Percentiles rank a stretch among this genome's conserved stretches.
Conservation (phyloP, 768 basidiomycete genomes). For the Leucosporidium yakuticum region DNA sequence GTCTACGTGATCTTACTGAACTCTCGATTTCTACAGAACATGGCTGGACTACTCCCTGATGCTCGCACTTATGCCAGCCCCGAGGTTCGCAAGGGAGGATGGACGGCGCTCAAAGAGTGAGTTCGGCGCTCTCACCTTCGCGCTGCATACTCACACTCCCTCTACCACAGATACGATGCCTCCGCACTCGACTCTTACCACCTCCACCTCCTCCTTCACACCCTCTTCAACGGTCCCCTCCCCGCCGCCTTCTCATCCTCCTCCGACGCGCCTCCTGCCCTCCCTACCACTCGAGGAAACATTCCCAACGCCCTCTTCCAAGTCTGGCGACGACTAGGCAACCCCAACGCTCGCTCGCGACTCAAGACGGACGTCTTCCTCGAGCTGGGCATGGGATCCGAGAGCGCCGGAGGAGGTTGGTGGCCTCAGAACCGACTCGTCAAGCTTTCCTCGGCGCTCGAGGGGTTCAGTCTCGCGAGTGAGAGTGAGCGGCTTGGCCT, state of each 20-base stretch:
- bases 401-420: conserved; percentile 58
- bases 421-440: conserved; percentile 76
- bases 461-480: conserved; percentile 70
- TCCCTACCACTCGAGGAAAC: conserved; percentile 63
- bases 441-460: conserved; percentile 74
- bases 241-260: conserved; percentile 55
- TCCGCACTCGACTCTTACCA: conserved; percentile 78
- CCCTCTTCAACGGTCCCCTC: conserved; percentile 78
- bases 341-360: conserved; percentile 77
- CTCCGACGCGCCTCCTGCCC: conserved; percentile 54
- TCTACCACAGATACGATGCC: conserved; percentile 47
- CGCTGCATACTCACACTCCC: conserved; percentile 40
- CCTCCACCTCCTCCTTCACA: conserved; percentile 75
- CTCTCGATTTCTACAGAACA: conserved; percentile 49
- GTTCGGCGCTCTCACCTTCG: conserved; percentile 30
- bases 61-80: conserved; percentile 62
- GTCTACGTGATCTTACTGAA: neutral
- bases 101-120: conserved; percentile 76
- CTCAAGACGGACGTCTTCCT: conserved; percentile 70
- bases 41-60: conserved; percentile 61
- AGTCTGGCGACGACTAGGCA: conserved; percentile 77
- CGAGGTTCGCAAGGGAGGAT: conserved; percentile 82
- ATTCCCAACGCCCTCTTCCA: conserved; percentile 72
- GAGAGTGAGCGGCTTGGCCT: conserved; percentile 56
- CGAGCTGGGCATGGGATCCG: conserved; percentile 68